A percentile compares a stretch with the other conserved stretches of the same genome.
Conservation (phyloP, 495 filamentous ascomycete species). For the Rusavskia elegans region DNA sequence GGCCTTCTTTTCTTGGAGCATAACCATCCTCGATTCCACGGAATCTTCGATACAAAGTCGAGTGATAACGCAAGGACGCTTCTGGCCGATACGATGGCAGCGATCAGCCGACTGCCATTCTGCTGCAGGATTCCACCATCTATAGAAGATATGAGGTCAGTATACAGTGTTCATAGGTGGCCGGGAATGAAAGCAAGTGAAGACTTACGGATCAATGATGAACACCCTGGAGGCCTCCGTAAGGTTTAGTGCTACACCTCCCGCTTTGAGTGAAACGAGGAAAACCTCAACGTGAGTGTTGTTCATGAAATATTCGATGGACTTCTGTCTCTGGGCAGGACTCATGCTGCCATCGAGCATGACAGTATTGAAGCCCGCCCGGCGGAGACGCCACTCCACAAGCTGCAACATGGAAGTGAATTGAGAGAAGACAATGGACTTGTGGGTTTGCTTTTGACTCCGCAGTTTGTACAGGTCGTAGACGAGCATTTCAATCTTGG, state of each 20-base stretch:
- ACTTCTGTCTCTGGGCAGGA: constrained; percentile 76
- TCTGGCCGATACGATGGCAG: constrained; percentile 93
- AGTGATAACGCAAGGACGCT: constrained; percentile 83
- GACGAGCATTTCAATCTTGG: constrained; percentile 91
- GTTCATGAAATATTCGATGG: constrained; percentile 89
- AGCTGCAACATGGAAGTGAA: constrained; percentile 60
- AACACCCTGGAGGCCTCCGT: constrained; percentile 90
- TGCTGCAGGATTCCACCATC: constrained; percentile 94
- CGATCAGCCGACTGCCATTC: constrained; percentile 97
- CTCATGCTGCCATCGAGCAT: constrained; percentile 97
- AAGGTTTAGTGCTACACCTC: constrained; percentile 86
- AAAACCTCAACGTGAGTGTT: constrained; percentile 87
- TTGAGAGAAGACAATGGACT: constrained; percentile 65
- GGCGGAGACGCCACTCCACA: constrained; percentile 87
- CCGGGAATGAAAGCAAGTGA: background rate
- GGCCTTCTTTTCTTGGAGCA: constrained; percentile 93
- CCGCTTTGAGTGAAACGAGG: constrained; percentile 85
- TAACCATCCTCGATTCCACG: constrained; percentile 84
- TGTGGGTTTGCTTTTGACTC: constrained; percentile 78
- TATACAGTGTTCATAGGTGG: too few species aligned
- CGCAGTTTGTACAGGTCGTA: constrained; percentile 82
- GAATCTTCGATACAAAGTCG: constrained; percentile 89
- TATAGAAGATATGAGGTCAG: constrained; percentile 12
- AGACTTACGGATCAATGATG: constrained; percentile 78
- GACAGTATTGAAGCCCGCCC: constrained; percentile 90